Conservation (phyloP, 1,139 yeast genomes). For the Suhomyces yuchorum region DNA sequence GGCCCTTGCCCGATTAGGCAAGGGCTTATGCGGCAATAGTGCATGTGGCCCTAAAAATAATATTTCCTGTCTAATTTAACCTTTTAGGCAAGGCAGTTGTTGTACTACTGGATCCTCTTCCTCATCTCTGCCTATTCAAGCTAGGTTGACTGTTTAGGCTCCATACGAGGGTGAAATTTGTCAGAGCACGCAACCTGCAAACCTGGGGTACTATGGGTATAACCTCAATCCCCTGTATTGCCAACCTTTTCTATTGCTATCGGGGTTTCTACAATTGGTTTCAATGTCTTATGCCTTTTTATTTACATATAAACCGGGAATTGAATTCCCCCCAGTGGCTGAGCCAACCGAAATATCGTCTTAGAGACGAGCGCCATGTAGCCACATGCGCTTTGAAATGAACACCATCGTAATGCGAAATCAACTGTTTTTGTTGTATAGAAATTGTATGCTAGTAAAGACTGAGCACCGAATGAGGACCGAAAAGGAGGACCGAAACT, state of each 20-base stretch:
- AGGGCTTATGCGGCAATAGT: neutral
- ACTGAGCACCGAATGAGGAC: neutral
- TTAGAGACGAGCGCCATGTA: slow-evolving; percentile 2
- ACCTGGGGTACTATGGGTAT: neutral
- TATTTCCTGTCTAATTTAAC: neutral
- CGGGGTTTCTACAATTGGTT: neutral
- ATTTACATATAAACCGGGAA: slow-evolving; percentile 5
- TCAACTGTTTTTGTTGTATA: neutral
- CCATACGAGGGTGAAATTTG: neutral
- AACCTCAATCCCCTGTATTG: neutral
- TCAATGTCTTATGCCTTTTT: neutral
- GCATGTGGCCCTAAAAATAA: neutral
- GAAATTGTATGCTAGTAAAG: neutral
- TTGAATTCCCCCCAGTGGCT: slow-evolving; percentile 1
- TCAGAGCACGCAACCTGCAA: neutral
- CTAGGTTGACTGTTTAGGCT: neutral
- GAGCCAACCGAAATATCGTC: slow-evolving; percentile 4
- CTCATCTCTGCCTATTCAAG: neutral
- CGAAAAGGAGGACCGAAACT: slow-evolving; percentile 1
- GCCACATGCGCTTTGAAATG: slow-evolving; percentile 4
- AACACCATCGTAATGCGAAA: slow-evolving; percentile 3
- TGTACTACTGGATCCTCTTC: neutral
- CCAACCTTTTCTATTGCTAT: neutral
- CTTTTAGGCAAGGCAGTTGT: neutral
- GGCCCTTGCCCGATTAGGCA: neutral